Percentiles rank a stretch among this genome's conserved stretches.
Conservation (phyloP, 2,329 filamentous ascomycete species). For the Diplodia scrobiculata region DNA sequence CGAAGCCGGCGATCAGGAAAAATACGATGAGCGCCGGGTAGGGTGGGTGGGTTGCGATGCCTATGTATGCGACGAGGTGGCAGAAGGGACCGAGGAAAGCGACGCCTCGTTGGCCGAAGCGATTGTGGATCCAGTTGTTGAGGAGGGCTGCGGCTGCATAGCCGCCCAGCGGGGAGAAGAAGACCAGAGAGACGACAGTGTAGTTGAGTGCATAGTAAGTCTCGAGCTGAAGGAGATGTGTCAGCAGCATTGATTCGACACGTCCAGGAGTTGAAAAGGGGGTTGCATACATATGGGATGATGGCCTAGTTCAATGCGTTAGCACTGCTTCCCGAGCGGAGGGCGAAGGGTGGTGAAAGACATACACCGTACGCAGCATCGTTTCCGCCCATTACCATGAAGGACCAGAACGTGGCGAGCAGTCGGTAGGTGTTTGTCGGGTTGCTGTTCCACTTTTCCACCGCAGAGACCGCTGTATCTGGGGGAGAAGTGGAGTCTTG, state of each 20-base stretch:
- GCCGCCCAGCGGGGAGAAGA: constrained; percentile 65
- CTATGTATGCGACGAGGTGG: constrained; percentile 65
- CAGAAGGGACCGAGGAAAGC: constrained; percentile 65
- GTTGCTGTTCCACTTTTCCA: constrained; percentile 65
- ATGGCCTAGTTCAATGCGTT: constrained; percentile 39
- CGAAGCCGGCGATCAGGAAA: constrained; percentile 67
- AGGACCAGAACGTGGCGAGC: constrained; percentile 61
- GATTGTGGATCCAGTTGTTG: constrained; percentile 45
- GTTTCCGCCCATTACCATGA: constrained; percentile 68
- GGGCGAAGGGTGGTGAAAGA: neutral
- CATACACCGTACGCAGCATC: constrained; percentile 66
- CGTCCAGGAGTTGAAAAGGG: neutral
- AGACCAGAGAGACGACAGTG: constrained; percentile 65
- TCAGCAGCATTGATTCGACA: neutral
- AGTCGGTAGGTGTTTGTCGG: constrained; percentile 61
- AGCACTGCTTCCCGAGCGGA: neutral
- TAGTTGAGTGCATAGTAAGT: constrained; percentile 64
- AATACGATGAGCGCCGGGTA: constrained; percentile 67
- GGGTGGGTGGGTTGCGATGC: constrained; percentile 68
- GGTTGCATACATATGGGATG: constrained; percentile 51
- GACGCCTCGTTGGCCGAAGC: constrained; percentile 69
- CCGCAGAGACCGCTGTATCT: neutral
- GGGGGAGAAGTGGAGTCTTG: neutral
- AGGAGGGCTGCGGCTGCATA: constrained; percentile 50
- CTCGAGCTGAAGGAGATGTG: constrained; percentile 53